phyloP scores from a whole-genome alignment of 306 rosid genomes.

The Quercus berberidifolia region DNA sequence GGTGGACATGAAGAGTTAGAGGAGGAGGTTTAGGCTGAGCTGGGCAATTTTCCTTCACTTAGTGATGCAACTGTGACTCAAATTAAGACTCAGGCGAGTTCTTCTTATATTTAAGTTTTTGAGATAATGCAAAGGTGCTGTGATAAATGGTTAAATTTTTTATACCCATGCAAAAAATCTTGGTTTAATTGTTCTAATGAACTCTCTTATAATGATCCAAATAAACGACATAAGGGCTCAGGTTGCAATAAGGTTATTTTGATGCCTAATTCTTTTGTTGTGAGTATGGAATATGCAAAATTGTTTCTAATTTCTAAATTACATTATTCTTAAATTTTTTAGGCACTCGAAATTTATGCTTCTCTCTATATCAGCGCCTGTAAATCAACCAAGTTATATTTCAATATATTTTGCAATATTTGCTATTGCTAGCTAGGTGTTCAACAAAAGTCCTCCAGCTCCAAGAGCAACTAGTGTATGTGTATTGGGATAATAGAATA shows the following conservation, averaged over 20 bases:
- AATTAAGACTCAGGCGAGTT: conserved; percentile 12
- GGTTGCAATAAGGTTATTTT: background rate
- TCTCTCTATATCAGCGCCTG: too few relatives aligned
- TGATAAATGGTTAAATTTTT: conserved; percentile 68
- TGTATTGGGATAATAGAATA: too few relatives aligned
- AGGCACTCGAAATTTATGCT: too few relatives aligned
- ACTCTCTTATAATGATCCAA: conserved; percentile 20
- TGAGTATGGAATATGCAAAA: too few relatives aligned
- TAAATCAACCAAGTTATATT: too few relatives aligned
- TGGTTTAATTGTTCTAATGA: conserved; percentile 22
- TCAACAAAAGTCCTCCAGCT: too few relatives aligned
- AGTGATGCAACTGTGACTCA: background rate
- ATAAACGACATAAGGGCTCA: conserved; percentile 6
- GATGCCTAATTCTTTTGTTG: too few relatives aligned
- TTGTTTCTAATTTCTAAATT: too few relatives aligned
- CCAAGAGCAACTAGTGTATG: too few relatives aligned
- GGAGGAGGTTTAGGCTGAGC: conserved; percentile 36
- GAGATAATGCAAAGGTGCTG: conserved; percentile 32
- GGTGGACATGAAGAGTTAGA: conserved; percentile 42
- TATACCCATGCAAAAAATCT: conserved; percentile 56
- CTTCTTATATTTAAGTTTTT: conserved; percentile 9
- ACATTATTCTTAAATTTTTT: too few relatives aligned
- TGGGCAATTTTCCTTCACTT: conserved; percentile 13
- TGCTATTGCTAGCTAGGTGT: too few relatives aligned
- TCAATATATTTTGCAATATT: too few relatives aligned